Evolutionary conservation across 805 yeast genomes (phyloP), one percentile per base, ranked within the genome.

Genomic region (Torulaspora gathmanii): DNA sequence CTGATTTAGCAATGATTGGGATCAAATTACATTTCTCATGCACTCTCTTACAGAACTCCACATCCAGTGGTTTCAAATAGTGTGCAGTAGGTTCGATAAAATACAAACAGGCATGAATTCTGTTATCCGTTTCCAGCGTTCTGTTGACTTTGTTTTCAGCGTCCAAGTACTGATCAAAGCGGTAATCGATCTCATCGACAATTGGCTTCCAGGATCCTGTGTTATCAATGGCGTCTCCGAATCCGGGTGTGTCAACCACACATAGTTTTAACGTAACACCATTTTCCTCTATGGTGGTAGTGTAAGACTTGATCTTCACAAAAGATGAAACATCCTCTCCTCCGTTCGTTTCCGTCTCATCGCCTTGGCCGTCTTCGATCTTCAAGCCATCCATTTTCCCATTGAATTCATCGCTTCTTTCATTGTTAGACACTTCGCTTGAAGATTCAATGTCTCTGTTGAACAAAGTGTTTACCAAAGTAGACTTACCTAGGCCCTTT

Each of bases 51-150:
- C 93, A 86, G 56, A 90, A 86, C 54, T 78, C 82, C 55, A 93
- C 80, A 67, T 93, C 99, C 59, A 93, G 74, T 15, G 96, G 82
- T 64, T 83, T 86, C 65, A 93, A 76, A 34, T 86, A 80, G 70
- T 93, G 99, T 50, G 96, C 98, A 20, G 97, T 90, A 56, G 99
- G 99, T 70, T 91, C 96, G 60, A 93, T 86, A 59, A 93, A 91
- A 70, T 90, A 93, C 52, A 93, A 70, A 64, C 89, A 80, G 27
- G 96, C 98, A 67, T 93, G 99, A 48, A 93, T 79, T 61, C 99
- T 82, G 60, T 82, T 78, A 69, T 93, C 99, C 46, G 70, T 74
- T 51, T 83, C 74, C 15, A 77, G 67, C 10, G 84, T 70, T 67
- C 97, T 80, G 68, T 80, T 81, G 48, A 87, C 76, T 63, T 83